Evolutionary conservation across 768 basidiomycete species (phyloP).

Genomic region (Suillus fuscotomentosus): DNA sequence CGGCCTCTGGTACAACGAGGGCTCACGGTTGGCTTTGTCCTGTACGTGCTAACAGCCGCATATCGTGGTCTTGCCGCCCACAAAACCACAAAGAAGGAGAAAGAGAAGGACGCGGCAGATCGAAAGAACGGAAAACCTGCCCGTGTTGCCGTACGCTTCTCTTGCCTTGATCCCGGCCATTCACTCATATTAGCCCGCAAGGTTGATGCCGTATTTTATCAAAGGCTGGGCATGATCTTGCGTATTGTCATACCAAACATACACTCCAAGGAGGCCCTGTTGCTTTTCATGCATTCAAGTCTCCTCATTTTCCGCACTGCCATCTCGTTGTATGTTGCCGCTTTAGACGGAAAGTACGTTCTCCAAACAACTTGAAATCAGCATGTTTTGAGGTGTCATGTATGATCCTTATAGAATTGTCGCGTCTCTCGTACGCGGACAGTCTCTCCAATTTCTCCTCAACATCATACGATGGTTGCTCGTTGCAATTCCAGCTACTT

Average conservation of each 20-base stretch:
- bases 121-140: slow-evolving; percentile 42
- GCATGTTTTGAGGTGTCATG: slow-evolving; percentile 2
- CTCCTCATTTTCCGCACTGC: slow-evolving; percentile 88
- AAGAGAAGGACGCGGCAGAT: slow-evolving; percentile 20
- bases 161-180: not conserved
- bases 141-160: slow-evolving; percentile 63
- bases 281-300: slow-evolving; percentile 86
- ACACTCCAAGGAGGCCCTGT: slow-evolving; percentile 82
- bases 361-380: not conserved
- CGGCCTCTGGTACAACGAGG: slow-evolving; percentile 71
- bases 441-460: slow-evolving; percentile 70
- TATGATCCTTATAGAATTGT: slow-evolving; percentile 65
- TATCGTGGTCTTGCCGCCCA: slow-evolving; percentile 55
- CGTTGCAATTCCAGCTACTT: slow-evolving; percentile 91
- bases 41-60: slow-evolving; percentile 67
- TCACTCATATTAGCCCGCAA: slow-evolving; percentile 26
- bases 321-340: slow-evolving; percentile 91
- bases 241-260: slow-evolving; percentile 87
- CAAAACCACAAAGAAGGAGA: slow-evolving; percentile 24
- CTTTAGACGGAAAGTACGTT: slow-evolving; percentile 85
- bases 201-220: slow-evolving; percentile 93
- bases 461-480: slow-evolving; percentile 90
- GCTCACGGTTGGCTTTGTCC: slow-evolving; percentile 66
- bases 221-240: slow-evolving; percentile 71
- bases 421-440: slow-evolving; percentile 88